Conservation (phyloP, 2,329 filamentous ascomycete genomes). For the Dactylellina sp. region DNA sequence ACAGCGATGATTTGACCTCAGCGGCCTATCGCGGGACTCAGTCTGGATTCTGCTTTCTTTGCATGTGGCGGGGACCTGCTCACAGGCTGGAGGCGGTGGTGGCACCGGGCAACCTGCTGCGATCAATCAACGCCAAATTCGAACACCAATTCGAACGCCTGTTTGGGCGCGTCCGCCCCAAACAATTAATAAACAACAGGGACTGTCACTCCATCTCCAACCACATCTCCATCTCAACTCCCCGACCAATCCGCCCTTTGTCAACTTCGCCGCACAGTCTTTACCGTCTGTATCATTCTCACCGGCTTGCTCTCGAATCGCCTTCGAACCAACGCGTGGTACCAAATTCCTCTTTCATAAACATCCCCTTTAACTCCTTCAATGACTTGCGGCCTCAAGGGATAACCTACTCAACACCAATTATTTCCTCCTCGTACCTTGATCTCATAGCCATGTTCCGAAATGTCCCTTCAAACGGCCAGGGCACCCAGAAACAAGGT, state of each 20-base stretch:
- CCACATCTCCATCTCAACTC: neutral
- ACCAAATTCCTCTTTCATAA: neutral
- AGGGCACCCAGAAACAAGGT: conserved; percentile 22
- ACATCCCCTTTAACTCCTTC: neutral
- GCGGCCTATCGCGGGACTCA: too few relatives aligned
- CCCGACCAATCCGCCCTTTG: conserved; percentile 1
- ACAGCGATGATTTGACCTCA: neutral
- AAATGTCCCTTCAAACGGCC: neutral
- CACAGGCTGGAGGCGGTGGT: conserved; percentile 10
- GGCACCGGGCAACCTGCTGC: conserved; percentile 3
- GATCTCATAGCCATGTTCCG: conserved; percentile 27
- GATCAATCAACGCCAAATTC: conserved; percentile 14
- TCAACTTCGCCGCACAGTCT: neutral
- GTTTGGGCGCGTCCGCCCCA: conserved; percentile 24
- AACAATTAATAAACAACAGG: conserved; percentile 25
- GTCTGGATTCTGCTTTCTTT: neutral
- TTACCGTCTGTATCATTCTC: neutral
- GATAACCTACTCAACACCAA: neutral
- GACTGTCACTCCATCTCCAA: neutral
- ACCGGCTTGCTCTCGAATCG: neutral
- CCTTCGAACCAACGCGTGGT: neutral
- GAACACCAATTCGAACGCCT: neutral
- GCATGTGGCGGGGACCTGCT: conserved; percentile 45
- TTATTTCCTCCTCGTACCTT: conserved; percentile 7
- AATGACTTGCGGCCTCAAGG: neutral